phyloP scores from a whole-genome alignment of 805 yeast species.

The Hanseniaspora guilliermondii region DNA sequence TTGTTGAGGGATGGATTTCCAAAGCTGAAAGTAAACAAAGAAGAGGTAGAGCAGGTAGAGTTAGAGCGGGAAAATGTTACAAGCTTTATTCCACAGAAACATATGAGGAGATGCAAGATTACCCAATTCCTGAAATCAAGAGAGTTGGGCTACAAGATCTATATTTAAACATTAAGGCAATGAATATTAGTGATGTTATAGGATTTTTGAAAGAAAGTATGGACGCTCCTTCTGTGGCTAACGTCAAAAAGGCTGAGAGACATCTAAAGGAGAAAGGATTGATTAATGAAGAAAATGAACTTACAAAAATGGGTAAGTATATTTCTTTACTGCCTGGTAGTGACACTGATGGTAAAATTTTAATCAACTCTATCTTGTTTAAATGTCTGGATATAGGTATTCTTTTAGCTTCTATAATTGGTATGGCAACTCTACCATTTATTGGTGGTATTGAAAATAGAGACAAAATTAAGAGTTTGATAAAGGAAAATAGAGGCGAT shows the following conservation, averaged over 20 bases:
- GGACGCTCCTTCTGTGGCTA: constrained; percentile 55
- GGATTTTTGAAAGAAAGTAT: constrained; percentile 61
- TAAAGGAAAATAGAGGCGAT: constrained; percentile 25
- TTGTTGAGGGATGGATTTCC: constrained; percentile 77
- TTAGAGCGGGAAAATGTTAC: constrained; percentile 67
- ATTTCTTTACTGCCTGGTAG: constrained; percentile 69
- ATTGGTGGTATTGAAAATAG: constrained; percentile 48
- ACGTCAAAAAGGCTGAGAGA: constrained; percentile 32
- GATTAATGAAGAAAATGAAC: constrained; percentile 33
- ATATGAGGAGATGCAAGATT: constrained; percentile 45
- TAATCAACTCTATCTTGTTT: constrained; percentile 69
- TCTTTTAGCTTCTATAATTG: constrained; percentile 66
- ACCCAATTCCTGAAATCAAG: constrained; percentile 81
- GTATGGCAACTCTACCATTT: constrained; percentile 61
- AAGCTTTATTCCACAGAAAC: constrained; percentile 61
- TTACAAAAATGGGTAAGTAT: constrained; percentile 70
- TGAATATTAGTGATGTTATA: constrained; percentile 68
- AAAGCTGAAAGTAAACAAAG: constrained; percentile 82
- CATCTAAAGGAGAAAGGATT: constrained; percentile 63
- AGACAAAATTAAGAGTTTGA: constrained; percentile 44
- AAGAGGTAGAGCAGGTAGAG: constrained; percentile 98
- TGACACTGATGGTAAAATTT: constrained; percentile 75
- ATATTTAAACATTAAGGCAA: constrained; percentile 71
- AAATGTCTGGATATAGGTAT: constrained; percentile 68
- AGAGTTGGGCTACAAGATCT: constrained; percentile 74